phyloP scores from a whole-genome alignment of 345 rosid species.

The Lumnitzera littorea region DNA sequence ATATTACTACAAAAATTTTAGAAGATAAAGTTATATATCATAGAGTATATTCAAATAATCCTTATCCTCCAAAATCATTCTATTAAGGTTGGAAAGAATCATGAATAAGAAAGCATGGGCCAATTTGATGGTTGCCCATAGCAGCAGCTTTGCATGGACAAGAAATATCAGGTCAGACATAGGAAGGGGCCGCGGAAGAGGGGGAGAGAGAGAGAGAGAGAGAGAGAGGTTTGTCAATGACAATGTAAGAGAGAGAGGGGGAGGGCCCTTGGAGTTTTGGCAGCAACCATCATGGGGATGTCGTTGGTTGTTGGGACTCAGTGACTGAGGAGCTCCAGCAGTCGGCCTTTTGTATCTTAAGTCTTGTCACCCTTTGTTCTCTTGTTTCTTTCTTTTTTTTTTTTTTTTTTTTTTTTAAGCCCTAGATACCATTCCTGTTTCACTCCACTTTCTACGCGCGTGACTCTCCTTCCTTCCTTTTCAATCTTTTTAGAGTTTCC shows the following conservation, averaged over 20 bases:
- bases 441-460: no score
- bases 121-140: no score
- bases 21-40: no score
- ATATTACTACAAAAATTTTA: no score
- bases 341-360: constrained; percentile 28
- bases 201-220: neutral
- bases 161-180: constrained; percentile 5
- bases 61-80: no score
- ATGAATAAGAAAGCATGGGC: no score
- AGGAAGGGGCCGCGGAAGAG: neutral
- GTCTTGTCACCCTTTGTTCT: constrained; percentile 47
- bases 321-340: constrained; percentile 34
- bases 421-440: no score
- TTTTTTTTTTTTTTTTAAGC: no score
- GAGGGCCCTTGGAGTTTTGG: constrained; percentile 16
- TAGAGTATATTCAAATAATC: no score
- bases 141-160: neutral
- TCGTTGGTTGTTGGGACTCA: constrained; percentile 56
- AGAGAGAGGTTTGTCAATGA: constrained; percentile 9
- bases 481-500: no score
- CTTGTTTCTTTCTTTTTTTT: neutral
- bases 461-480: no score
- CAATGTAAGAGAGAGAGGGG: neutral
- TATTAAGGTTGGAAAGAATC: no score
- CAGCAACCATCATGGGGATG: constrained; percentile 62